Percentiles rank a stretch among this genome's conserved stretches.
These are phyloP conservation scores for Cladorrhinum sp. DNA, from an alignment of 2,329 filamentous ascomycete species.

Conservation along the genomic window DNA sequence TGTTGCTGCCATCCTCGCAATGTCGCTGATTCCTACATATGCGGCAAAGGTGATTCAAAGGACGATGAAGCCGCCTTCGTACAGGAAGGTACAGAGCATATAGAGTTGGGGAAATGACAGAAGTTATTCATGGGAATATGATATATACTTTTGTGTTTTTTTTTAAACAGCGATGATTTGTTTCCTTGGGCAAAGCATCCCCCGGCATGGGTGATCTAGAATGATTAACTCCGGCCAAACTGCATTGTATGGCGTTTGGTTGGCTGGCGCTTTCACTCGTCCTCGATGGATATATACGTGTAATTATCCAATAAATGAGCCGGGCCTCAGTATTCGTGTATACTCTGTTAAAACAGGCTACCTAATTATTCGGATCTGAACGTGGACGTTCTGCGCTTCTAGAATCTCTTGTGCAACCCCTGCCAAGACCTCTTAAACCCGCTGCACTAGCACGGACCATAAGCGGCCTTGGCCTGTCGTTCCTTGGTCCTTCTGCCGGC, in stretches of 20 bases:
- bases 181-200: not conserved
- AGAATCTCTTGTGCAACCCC: not conserved
- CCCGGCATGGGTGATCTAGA: not conserved
- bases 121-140: not conserved
- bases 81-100: slow-evolving; percentile 82
- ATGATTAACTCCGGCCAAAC: not conserved
- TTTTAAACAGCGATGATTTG: not conserved
- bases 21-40: slow-evolving; percentile 84
- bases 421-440: not conserved
- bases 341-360: no score
- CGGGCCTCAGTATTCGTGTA: not conserved
- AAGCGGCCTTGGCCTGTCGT: not conserved
- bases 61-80: slow-evolving; percentile 86
- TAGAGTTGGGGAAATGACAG: slow-evolving; percentile 32
- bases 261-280: not conserved
- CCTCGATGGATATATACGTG: not conserved
- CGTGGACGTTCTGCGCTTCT: not conserved
- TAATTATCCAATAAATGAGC: not conserved
- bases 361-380: not conserved
- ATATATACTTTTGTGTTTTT: not conserved
- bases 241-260: not conserved
- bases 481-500: not conserved
- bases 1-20: slow-evolving; percentile 72
- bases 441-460: not conserved
- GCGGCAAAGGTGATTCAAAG: slow-evolving; percentile 79